Conservation (phyloP, 2,329 filamentous ascomycete genomes). For the Cladosporium colombiae region DNA sequence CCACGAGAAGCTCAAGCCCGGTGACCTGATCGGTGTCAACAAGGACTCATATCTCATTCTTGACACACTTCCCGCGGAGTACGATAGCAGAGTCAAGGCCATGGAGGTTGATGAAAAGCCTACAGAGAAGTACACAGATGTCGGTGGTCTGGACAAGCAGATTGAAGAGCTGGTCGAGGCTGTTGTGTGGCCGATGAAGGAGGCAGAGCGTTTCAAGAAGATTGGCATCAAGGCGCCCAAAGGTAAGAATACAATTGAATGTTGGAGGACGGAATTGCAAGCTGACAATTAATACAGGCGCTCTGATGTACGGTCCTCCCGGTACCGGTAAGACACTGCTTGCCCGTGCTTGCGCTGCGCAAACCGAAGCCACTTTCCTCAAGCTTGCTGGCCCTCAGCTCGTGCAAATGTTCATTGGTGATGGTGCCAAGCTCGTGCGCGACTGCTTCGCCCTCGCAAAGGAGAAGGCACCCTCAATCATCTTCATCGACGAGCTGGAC, state of each 20-base stretch:
- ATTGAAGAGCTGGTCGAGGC: constrained; percentile 98
- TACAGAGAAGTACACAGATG: constrained; percentile 97
- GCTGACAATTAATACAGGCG: constrained; percentile 59
- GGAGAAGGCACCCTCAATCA: constrained; percentile 97
- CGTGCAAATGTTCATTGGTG: constrained; percentile 99
- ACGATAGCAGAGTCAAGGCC: constrained; percentile 97
- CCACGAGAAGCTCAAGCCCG: constrained; percentile 90
- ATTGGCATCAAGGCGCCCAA: constrained; percentile 99
- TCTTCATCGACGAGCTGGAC: constrained; percentile 99
- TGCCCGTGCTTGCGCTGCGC: constrained; percentile 91
- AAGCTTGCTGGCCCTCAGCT: constrained; percentile 97
- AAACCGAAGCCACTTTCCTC: constrained; percentile 97
- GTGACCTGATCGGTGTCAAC: constrained; percentile 95
- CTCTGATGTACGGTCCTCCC: constrained; percentile 94
- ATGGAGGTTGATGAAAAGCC: constrained; percentile 99
- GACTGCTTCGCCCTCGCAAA: constrained; percentile 98
- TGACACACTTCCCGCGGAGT: constrained; percentile 94
- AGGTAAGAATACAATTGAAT: constrained; percentile 57
- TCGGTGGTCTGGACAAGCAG: constrained; percentile 96
- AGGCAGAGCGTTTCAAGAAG: constrained; percentile 98
- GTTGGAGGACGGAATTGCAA: neutral
- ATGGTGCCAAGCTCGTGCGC: constrained; percentile 94
- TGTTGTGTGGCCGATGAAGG: constrained; percentile 99
- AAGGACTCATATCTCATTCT: constrained; percentile 98
- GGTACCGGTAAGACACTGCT: constrained; percentile 90